A percentile compares a stretch with the other conserved stretches of the same genome.
phyloP scores from a whole-genome alignment of 495 filamentous ascomycete species.

The Penicillium parvum region DNA sequence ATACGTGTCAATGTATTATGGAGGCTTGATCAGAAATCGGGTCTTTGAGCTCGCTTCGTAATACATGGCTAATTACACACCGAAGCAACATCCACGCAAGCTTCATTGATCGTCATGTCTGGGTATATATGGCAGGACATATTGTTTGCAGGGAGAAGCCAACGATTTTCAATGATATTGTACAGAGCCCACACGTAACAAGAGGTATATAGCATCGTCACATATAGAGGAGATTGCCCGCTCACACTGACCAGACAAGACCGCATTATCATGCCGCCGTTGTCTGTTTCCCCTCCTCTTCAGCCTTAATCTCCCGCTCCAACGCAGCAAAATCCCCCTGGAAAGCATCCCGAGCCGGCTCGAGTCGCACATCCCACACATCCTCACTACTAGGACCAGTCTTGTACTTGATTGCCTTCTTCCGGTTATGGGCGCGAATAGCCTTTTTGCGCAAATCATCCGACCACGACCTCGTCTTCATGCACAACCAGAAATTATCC shows the following conservation, averaged over 20 bases:
- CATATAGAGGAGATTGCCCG: too few relatives aligned
- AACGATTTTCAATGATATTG: too few relatives aligned
- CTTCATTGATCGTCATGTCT: too few relatives aligned
- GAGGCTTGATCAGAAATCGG: too few relatives aligned
- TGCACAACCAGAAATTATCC: slow-evolving; percentile 93
- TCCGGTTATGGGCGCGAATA: slow-evolving; percentile 66
- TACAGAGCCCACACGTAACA: too few relatives aligned
- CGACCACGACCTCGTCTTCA: slow-evolving; percentile 59
- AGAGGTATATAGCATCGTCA: background rate
- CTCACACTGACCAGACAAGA: too few relatives aligned
- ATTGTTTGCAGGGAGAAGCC: too few relatives aligned
- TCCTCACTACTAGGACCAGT: slow-evolving; percentile 80
- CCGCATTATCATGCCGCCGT: slow-evolving; percentile 11
- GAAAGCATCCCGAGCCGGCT: slow-evolving; percentile 48
- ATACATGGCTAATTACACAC: too few relatives aligned
- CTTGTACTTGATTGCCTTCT: slow-evolving; percentile 71
- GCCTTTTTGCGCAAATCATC: slow-evolving; percentile 49
- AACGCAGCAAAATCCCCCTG: slow-evolving; percentile 58
- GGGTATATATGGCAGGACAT: too few relatives aligned
- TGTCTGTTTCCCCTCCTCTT: slow-evolving; percentile 31
- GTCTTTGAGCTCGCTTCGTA: too few relatives aligned
- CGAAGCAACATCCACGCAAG: too few relatives aligned
- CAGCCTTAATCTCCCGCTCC: slow-evolving; percentile 47
- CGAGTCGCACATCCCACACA: slow-evolving; percentile 72
- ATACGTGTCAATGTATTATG: too few relatives aligned